These are phyloP conservation scores for Lotmaria passim DNA, from an alignment of 208 protist genomes.

Conservation along the genomic window DNA sequence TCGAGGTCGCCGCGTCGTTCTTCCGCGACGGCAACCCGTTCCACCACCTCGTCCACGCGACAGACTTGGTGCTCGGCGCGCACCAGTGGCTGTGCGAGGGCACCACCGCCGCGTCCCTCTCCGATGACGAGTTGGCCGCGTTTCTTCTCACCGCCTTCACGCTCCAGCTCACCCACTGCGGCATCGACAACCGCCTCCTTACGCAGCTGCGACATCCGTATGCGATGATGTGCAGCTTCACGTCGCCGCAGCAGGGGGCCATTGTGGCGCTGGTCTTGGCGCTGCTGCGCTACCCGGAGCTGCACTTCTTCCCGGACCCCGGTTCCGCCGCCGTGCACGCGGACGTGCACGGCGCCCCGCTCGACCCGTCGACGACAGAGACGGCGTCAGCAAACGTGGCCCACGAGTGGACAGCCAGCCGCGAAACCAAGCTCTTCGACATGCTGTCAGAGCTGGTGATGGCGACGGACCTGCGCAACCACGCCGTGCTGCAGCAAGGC, in stretches of 20 bases:
- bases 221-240: conserved; percentile 49
- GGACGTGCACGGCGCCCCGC: neutral
- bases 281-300: conserved; percentile 50
- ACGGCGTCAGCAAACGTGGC: conserved; percentile 13
- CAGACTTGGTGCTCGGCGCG: conserved; percentile 68
- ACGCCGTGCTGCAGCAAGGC: conserved; percentile 28
- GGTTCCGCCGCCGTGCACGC: neutral
- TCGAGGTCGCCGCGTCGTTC: conserved; percentile 45
- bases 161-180: conserved; percentile 62
- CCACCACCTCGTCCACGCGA: conserved; percentile 75
- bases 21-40: conserved; percentile 72
- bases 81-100: conserved; percentile 63
- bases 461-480: conserved; percentile 65
- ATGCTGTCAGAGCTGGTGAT: conserved; percentile 67
- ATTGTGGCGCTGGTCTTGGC: conserved; percentile 55
- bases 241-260: conserved; percentile 60
- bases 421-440: conserved; percentile 50
- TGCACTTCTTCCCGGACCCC: conserved; percentile 52
- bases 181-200: conserved; percentile 84
- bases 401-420: conserved; percentile 46
- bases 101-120: conserved; percentile 42
- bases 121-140: conserved; percentile 60
- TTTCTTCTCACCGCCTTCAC: conserved; percentile 61
- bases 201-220: conserved; percentile 61
- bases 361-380: conserved; percentile 12